These are phyloP conservation scores for Skeletonema tropicum DNA, from an alignment of 108 stramenopile genomes.

Conservation along the genomic window DNA sequence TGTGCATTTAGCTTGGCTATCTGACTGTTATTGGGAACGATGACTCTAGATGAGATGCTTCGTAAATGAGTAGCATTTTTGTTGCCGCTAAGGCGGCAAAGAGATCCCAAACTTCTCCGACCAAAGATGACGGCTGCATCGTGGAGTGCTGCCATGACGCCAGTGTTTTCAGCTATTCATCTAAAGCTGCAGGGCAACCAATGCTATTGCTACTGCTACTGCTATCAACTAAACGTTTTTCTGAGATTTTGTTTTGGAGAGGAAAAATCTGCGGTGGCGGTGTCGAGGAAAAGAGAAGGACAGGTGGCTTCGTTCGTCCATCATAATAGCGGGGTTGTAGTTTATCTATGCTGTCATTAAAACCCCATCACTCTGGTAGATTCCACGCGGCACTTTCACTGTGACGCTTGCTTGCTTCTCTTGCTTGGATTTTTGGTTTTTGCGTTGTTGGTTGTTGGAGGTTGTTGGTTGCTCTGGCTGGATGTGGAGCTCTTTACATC, in stretches of 20 bases:
- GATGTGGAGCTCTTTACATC: no score
- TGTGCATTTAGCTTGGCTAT: background rate
- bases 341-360: background rate
- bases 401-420: no score
- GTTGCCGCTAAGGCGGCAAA: background rate
- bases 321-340: background rate
- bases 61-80: background rate
- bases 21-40: background rate
- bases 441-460: no score
- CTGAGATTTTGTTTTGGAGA: no score
- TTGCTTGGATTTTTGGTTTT: no score
- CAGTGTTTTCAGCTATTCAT: no score
- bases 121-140: slow-evolving; percentile 13
- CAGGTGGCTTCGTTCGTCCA: no score
- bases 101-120: slow-evolving; percentile 7
- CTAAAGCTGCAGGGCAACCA: no score
- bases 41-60: background rate
- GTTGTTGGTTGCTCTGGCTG: no score
- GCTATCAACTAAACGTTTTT: background rate
- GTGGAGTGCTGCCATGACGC: slow-evolving; percentile 17
- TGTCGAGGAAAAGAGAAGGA: no score
- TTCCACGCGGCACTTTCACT: no score
- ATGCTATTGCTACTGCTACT: background rate
- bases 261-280: no score
- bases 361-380: background rate